Conservation (phyloP, 768 basidiomycete species). For the Calvatia gigantea region DNA sequence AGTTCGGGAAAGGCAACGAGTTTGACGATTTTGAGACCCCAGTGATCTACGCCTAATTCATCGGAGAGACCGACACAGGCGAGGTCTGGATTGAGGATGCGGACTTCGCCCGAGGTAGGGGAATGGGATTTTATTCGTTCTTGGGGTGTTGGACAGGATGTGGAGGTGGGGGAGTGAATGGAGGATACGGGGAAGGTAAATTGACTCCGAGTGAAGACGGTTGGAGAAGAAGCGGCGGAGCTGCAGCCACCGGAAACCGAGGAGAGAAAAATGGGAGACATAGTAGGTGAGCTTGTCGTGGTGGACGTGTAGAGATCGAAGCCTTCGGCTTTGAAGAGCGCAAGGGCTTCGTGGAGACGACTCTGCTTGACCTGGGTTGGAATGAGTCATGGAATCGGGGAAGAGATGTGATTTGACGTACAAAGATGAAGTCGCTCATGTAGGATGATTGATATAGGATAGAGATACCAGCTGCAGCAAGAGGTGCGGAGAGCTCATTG, state of each 20-base stretch:
- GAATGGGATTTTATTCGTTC: constrained; percentile 42
- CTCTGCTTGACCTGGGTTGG: constrained; percentile 58
- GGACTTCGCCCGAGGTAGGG: constrained; percentile 56
- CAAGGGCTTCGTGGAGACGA: constrained; percentile 59
- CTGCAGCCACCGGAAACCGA: not conserved
- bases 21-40: constrained; percentile 77
- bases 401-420: constrained; percentile 29
- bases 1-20: constrained; percentile 75
- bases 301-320: constrained; percentile 61
- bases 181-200: not conserved
- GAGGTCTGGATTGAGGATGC: constrained; percentile 63
- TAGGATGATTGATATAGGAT: constrained; percentile 84
- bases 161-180: not conserved
- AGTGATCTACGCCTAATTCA: constrained; percentile 59
- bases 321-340: constrained; percentile 55
- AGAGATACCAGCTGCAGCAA: constrained; percentile 74
- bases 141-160: not conserved
- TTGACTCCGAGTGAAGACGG: constrained; percentile 2
- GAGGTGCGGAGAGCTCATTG: constrained; percentile 70
- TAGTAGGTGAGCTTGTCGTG: constrained; percentile 25
- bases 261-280: constrained; percentile 12
- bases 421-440: constrained; percentile 80
- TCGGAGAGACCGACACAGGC: constrained; percentile 75
- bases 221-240: constrained; percentile 5
- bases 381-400: constrained; percentile 9